Base-by-base conservation (phyloP, 2,329 filamentous ascomycete genomes). In the Botrytis elliptica region DNA sequence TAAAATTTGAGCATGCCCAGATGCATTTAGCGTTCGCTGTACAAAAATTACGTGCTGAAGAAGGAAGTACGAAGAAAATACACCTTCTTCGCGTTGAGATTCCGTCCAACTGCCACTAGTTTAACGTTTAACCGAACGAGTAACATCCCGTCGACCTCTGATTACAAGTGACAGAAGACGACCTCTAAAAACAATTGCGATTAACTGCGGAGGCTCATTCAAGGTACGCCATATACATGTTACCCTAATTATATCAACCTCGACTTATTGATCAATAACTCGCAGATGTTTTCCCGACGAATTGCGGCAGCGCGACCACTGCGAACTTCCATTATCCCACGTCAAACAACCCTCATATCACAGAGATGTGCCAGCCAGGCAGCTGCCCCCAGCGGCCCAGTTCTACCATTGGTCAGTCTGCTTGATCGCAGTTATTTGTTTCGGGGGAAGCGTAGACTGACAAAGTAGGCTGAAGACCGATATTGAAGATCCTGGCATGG, bases 401-500 rank as follows among this genome's bases (percentile, higher is more conserved):
- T 77, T 25, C 79, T 79, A 49, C 62, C 71, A 29, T 71, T 81
- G 76, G 80, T 81, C 63, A 77, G 79, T 78, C 52, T 42, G 22
- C 38, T 46, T 59, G 29, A 38, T 69, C 42, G 49, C 71, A 36
- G 38, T 68, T n/a, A 33, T 70, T 36, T 33, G 20, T 55, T 6
- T 40, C 44, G 22, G 38, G 44, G 70, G 18, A 38, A 66, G 52
- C 55, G 49, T 74, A 16, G 55, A 65, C 78, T 80, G 70, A 80
- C 74, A 62, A 60, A 57, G 65, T 73, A 70, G 63, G 59, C 40
- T 72, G 63, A 73, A 83, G 78, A 81, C 84, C 74, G 89, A 91
- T 44, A 85, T 88, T 70, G 87, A 91, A 80, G 90, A 92, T 78
- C 91, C 91, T 36, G 85, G 84, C 76, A 89, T 90, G 89, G 90